Conservation (phyloP, 2,329 filamentous ascomycete genomes). For the Blastomyces parvus region DNA sequence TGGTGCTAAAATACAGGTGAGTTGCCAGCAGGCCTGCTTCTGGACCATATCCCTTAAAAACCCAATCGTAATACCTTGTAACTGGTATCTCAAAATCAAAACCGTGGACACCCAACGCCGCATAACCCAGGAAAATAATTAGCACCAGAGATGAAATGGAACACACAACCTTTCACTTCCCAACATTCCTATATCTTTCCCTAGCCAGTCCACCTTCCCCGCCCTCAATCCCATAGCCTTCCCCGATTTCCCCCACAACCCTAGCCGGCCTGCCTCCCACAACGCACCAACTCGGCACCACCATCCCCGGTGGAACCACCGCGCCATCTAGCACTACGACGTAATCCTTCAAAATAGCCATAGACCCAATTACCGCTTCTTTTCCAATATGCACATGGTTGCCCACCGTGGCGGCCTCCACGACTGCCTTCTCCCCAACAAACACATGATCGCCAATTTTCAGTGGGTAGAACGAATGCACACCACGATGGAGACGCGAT, state of each 20-base stretch:
- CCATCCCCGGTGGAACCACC: conserved; percentile 77
- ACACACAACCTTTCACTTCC: conserved; percentile 17
- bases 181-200: conserved; percentile 34
- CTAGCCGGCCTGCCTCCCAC: conserved; percentile 75
- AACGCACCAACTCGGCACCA: conserved; percentile 83
- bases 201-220: conserved; percentile 37
- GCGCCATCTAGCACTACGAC: conserved; percentile 77
- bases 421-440: conserved; percentile 62
- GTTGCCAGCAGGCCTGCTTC: not conserved
- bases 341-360: conserved; percentile 89
- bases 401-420: conserved; percentile 75
- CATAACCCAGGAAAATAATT: not conserved
- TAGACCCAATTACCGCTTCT: conserved; percentile 68
- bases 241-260: conserved; percentile 65
- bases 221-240: conserved; percentile 40
- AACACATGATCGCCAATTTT: conserved; percentile 94
- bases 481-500: conserved; percentile 67
- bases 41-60: not conserved
- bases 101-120: not conserved
- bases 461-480: conserved; percentile 60
- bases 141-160: not conserved
- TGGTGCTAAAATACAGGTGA: not conserved
- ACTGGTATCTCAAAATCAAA: not conserved
- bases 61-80: not conserved
- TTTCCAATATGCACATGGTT: conserved; percentile 79